Conservation (phyloP, 2,329 filamentous ascomycete species). For the Coniosporium uncinatum region DNA sequence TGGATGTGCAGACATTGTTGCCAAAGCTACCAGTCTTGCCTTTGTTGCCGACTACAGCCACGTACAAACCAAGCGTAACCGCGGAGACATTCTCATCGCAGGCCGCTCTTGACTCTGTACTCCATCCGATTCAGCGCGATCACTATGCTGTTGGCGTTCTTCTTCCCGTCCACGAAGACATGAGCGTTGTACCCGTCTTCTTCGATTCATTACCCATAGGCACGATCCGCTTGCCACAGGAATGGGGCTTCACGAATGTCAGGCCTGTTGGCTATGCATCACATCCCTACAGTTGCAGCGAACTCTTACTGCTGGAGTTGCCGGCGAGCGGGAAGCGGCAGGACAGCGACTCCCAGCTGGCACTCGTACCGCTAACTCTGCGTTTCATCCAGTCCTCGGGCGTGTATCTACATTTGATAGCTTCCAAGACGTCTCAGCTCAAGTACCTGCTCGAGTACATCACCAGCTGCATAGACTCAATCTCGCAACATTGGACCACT, state of each 20-base stretch:
- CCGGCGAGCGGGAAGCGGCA: conserved; percentile 28
- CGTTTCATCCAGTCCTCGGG: conserved; percentile 75
- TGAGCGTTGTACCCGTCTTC: conserved; percentile 70
- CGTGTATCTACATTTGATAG: conserved; percentile 76
- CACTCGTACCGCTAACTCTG: conserved; percentile 67
- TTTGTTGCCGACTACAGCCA: conserved; percentile 3
- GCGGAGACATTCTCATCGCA: conserved; percentile 31
- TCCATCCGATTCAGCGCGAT: conserved; percentile 39
- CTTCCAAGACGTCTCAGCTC: conserved; percentile 81
- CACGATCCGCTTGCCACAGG: conserved; percentile 44
- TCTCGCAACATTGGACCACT: conserved; percentile 78
- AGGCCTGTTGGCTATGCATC: conserved; percentile 58
- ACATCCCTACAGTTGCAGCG: conserved; percentile 69
- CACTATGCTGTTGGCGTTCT: conserved; percentile 76
- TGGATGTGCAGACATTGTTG: conserved; percentile 28
- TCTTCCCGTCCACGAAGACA: conserved; percentile 66
- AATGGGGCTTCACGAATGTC: conserved; percentile 11
- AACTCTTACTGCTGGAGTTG: conserved; percentile 60
- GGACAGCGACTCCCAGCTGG: conserved; percentile 28
- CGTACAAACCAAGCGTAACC: conserved; percentile 11
- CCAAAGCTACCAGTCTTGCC: conserved; percentile 30
- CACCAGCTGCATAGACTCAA: conserved; percentile 71
- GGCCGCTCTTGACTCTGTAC: conserved; percentile 27
- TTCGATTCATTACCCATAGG: conserved; percentile 84
- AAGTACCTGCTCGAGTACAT: conserved; percentile 86